Conservation (phyloP, 495 filamentous ascomycete species). For the Penicillium flavigenum region DNA sequence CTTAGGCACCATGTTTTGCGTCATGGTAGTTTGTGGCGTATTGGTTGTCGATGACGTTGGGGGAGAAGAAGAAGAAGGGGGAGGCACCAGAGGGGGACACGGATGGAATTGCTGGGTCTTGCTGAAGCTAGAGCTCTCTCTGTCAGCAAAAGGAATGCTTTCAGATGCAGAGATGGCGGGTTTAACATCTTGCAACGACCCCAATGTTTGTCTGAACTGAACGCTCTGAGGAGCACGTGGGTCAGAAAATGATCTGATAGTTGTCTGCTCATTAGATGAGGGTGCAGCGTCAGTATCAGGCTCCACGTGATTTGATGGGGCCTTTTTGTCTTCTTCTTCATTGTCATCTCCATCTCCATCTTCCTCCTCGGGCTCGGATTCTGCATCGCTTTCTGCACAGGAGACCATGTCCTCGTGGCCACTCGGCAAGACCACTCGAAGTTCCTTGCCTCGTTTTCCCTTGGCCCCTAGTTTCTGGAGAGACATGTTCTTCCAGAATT, state of each 20-base stretch:
- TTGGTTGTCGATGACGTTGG: neutral
- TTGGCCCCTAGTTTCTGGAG: slow-evolving; percentile 10
- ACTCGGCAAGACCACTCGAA: slow-evolving; percentile 11
- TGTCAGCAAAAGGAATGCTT: neutral
- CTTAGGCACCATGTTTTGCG: neutral
- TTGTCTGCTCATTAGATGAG: slow-evolving; percentile 4
- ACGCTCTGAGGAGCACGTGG: neutral
- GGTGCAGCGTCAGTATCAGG: neutral
- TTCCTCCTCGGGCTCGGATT: neutral
- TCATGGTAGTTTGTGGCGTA: no score
- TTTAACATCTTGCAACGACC: neutral
- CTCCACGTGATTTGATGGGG: neutral
- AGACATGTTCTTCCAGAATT: slow-evolving; percentile 24
- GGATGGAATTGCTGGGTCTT: neutral
- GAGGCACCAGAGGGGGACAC: neutral
- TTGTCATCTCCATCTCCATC: neutral
- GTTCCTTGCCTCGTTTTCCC: slow-evolving; percentile 16
- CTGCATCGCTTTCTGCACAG: neutral
- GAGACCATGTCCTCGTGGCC: slow-evolving; percentile 10
- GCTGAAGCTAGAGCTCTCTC: neutral
- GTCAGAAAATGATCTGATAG: slow-evolving; percentile 3
- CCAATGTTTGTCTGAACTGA: neutral
- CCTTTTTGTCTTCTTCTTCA: neutral
- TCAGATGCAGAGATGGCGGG: neutral
- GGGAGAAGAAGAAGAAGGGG: neutral